A percentile compares a stretch with the other conserved stretches of the same genome.
Conservation (phyloP, 2,329 filamentous ascomycete species). For the Neophaeococcomyces mojaviensis region DNA sequence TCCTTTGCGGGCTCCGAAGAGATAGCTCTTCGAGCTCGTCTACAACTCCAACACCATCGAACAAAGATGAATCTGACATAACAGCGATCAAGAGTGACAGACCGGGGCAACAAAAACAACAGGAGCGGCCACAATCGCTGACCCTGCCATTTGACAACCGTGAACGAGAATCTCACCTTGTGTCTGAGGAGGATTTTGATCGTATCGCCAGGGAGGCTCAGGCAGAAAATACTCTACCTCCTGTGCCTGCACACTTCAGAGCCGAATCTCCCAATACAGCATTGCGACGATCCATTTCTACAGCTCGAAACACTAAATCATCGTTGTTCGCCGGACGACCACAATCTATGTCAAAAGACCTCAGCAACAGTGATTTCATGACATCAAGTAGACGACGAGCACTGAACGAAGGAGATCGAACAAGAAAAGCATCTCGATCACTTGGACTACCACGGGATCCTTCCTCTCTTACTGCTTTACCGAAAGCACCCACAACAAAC, state of each 20-base stretch:
- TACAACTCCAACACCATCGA: not conserved
- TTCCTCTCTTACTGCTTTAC: conserved; percentile 2
- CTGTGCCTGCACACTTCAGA: not conserved
- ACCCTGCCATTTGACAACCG: conserved; percentile 7
- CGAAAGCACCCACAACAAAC: not conserved
- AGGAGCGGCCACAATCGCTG: not conserved
- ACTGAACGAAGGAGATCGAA: not conserved
- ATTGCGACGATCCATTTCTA: conserved; percentile 4
- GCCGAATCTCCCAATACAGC: not conserved
- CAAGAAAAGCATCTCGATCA: not conserved
- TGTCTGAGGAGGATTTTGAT: conserved; percentile 4
- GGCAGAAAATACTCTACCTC: not conserved
- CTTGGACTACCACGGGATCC: not conserved
- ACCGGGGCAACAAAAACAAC: not conserved
- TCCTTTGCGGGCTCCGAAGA: conserved; percentile 3
- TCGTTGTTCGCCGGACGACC: not conserved
- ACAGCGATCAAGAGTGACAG: not conserved
- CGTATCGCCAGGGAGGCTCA: conserved; percentile 1
- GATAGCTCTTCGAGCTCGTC: not conserved
- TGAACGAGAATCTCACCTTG: conserved; percentile 3
- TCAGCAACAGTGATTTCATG: not conserved
- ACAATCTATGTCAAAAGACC: conserved; percentile 3
- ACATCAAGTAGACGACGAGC: not conserved
- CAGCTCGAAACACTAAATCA: conserved; percentile 4
- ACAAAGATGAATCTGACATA: not conserved